Evolutionary conservation across 257 asterid species (phyloP).

Genomic region (Solanum sitiens): DNA sequence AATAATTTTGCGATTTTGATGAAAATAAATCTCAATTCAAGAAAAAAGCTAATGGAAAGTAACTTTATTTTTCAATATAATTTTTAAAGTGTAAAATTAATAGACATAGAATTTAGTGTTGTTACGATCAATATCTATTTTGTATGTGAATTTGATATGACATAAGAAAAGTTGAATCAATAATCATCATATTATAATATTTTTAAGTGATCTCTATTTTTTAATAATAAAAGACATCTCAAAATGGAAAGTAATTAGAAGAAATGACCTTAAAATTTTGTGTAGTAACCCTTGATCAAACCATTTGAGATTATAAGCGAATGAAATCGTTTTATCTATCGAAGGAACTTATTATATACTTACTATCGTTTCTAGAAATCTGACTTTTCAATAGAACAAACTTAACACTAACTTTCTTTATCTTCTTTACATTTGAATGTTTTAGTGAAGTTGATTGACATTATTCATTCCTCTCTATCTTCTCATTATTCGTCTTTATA

Average conservation of each 20-base stretch:
- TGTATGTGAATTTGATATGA: neutral
- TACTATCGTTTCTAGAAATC: neutral
- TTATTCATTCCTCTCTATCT: neutral
- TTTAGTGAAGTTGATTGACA: neutral
- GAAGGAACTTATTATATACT: neutral
- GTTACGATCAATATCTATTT: neutral
- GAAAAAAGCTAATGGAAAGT: rapidly evolving
- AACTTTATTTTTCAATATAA: rapidly evolving
- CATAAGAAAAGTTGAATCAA: neutral
- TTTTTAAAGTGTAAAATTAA: rapidly evolving
- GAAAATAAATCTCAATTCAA: neutral
- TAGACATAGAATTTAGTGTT: rapidly evolving
- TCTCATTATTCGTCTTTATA: neutral
- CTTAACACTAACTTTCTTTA: neutral
- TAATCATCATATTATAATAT: neutral
- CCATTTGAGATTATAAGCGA: neutral
- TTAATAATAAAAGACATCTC: neutral
- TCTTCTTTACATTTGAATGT: neutral
- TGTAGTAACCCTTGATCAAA: neutral
- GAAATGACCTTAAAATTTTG: neutral
- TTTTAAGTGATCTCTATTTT: neutral
- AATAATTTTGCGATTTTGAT: neutral
- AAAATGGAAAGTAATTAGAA: neutral
- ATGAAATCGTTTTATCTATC: neutral
- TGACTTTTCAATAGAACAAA: neutral